A percentile compares a stretch with the other conserved stretches of the same genome.
Conservation (phyloP, 768 basidiomycete genomes). For the Podaxis carcinomalis region DNA sequence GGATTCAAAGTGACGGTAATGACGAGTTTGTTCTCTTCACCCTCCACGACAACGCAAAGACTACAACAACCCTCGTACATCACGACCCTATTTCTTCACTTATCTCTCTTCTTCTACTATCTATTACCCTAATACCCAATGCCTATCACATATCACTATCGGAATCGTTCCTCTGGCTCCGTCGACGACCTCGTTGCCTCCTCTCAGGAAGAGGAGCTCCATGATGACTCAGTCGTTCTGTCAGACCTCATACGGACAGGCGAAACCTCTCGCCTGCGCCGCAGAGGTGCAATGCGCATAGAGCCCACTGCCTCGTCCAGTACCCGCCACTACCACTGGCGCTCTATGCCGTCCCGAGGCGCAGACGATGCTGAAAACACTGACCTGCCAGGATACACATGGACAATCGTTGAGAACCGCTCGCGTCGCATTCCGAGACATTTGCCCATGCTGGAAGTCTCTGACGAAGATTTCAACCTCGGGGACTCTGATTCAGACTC, state of each 20-base stretch:
- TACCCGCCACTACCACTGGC: conserved; percentile 5
- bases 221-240: conserved; percentile 67
- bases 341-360: background rate
- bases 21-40: background rate
- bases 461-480: conserved; percentile 5
- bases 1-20: background rate
- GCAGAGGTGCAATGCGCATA: conserved; percentile 68
- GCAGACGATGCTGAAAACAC: conserved; percentile 12
- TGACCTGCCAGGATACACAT: conserved; percentile 9
- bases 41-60: background rate
- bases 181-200: conserved; percentile 1
- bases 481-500: conserved; percentile 14
- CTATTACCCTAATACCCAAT: conserved; percentile 9
- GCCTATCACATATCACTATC: conserved; percentile 7
- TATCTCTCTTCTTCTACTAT: background rate
- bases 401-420: conserved; percentile 9
- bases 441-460: conserved; percentile 7
- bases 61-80: background rate
- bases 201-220: background rate
- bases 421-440: conserved; percentile 4
- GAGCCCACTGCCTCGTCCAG: conserved; percentile 29
- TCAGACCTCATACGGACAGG: conserved; percentile 72
- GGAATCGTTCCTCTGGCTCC: background rate
- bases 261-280: conserved; percentile 68
- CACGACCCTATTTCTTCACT: background rate